Conservation (phyloP, 176 grass and related monocot species). For the Musa schizocarpa region DNA sequence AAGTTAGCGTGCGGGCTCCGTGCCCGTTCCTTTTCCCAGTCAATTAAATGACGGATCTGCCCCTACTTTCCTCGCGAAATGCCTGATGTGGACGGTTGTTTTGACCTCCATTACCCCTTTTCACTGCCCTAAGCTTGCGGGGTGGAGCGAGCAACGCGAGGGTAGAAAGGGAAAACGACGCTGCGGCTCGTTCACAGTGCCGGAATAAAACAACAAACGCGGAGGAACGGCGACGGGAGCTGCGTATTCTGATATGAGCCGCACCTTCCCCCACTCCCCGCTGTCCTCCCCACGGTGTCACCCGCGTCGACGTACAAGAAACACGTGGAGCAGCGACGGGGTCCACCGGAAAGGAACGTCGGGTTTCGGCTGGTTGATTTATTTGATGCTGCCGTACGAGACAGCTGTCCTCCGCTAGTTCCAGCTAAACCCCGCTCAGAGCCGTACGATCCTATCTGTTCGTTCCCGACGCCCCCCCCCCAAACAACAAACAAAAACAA, state of each 20-base stretch:
- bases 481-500: no score
- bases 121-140: background rate
- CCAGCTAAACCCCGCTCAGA: constrained; percentile 11
- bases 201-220: background rate
- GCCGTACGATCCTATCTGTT: constrained; percentile 9
- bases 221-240: constrained; percentile 10
- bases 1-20: constrained; percentile 4
- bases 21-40: background rate
- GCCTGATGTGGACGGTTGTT: background rate
- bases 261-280: no score
- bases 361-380: background rate
- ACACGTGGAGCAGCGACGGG: no score
- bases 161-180: background rate
- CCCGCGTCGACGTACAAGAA: no score
- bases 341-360: no score
- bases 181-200: background rate
- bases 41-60: background rate
- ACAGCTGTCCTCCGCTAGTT: constrained; percentile 21
- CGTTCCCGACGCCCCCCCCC: background rate
- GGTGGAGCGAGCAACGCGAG: no score
- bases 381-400: background rate
- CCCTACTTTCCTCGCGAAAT: background rate
- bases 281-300: no score
- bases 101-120: constrained; percentile 5
- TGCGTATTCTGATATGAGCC: background rate